Evolutionary conservation across 352 stramenopile species (phyloP), one percentile per base, ranked within the genome.

Genomic region (Globisporangium perplexum): DNA sequence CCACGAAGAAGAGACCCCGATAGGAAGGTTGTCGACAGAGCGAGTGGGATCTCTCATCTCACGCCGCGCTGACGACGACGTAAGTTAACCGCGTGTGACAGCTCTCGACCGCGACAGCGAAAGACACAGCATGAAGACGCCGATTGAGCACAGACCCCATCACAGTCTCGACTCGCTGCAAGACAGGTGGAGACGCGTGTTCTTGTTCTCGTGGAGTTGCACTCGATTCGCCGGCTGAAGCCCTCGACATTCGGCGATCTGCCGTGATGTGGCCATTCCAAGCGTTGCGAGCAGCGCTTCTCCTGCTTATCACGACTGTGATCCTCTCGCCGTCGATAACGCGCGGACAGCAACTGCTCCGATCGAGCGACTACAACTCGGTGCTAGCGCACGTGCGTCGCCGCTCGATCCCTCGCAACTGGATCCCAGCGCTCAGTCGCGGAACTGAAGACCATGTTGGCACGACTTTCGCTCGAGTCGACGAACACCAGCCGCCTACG

Each of bases 101-200:
- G 63, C 96, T 95, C 2, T 99, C 96, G 96, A 98, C 96, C 54
- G 94, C 96, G n/a, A 94, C 96, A 12, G 11, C 26, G 39, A 45
- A 45, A 45, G 39, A 15, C 33, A 5, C 14, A 17, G 33, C 15
- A 15, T 12, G 14, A 18, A 17, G 33, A 39, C 11, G 12, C 7
- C 33, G 15, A 4, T 11, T 35, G 30, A 35, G 30, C 8, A 8
- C 30, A 35, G 30, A 35, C 30, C 10, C 30, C 30, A 35, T 35
- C 30, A 35, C 30, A 14, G 30, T 30, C 26, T 30, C 5, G 26
- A 30, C 26, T 30, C 26, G 26, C 26, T 39, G 33, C 18, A 3
- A 18, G 33, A 39, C 12, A 39, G 33, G 33, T 39, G 5, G 33
- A 1, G 33, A 39, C 33, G 33, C 33, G 18, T 39, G 12, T 18